Evolutionary conservation across 306 rosid species (phyloP), one percentile per base, ranked within the genome.

Genomic region (Canavalia gladiata): DNA sequence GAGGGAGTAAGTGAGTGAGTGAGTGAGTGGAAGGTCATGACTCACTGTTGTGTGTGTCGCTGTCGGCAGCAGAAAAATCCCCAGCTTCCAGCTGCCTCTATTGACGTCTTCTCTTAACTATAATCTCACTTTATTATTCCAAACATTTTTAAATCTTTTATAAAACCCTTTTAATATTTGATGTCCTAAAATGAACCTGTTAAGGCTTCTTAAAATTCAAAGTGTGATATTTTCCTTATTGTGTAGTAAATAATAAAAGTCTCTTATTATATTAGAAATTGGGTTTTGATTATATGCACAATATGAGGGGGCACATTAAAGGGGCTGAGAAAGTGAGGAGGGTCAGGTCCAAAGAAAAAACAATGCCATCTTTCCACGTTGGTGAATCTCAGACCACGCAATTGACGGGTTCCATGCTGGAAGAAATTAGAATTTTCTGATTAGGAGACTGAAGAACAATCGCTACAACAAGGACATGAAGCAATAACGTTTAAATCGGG

Each of bases 21-120:
- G 75, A 0, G 74, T 1, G 30, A 33, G 34, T 49, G 68, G 42
- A 45, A 67, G 59, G 5, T 49, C 54, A 63, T 31, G 39, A 35
- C 33, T 50, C 84, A 41, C n/a, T 13, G 7, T 18, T 64, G 50
- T 82, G 83, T 35, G 57, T 42, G 67, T 64, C 76, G 3, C 29
- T 87, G 68, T 85, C 88, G 72, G 81, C 56, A 70, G 67, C 37
- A 72, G 31, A 79, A 64, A 58, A 42, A 41, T 60, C 72, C 12
- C 49, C 31, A 56, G 59, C 30, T 72, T 50, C 77, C 82, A 83
- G 85, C 88, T 72, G 74, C 55, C 72, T 34, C 25, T 11, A 3
- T 68, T 66, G 68, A 78, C 84, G 25, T 35, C 30, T 37, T 64
- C 69, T 35, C 47, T 33, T 8, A 60, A 33, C 9, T 33, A 9